Evolutionary conservation across 441 rosid species (phyloP).

Genomic region (Corymbia citriodora): DNA sequence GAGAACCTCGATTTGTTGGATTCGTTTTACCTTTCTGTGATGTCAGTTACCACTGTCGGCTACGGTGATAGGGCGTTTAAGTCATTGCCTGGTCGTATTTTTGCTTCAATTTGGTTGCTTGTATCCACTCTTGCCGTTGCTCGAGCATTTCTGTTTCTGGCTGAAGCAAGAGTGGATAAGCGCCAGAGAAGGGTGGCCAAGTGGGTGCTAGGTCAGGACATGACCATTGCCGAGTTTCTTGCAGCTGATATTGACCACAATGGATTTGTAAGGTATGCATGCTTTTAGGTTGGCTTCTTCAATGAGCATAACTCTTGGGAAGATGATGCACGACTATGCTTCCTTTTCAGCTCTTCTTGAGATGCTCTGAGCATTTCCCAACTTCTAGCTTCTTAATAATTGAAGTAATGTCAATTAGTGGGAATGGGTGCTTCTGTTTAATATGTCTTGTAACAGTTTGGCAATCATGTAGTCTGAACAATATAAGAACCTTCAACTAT

Average conservation of each 20-base stretch:
- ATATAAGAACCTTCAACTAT: neutral
- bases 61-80: constrained; percentile 75
- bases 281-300: neutral
- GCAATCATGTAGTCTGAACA: neutral
- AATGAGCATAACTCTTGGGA: neutral
- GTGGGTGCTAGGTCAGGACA: constrained; percentile 77
- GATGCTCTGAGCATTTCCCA: neutral
- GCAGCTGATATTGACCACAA: constrained; percentile 85
- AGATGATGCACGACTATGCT: neutral
- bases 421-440: neutral
- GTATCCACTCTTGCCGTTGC: constrained; percentile 87
- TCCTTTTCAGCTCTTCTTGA: neutral
- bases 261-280: constrained; percentile 71
- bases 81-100: constrained; percentile 61
- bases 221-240: constrained; percentile 89
- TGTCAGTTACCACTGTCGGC: constrained; percentile 96
- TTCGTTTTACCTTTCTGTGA: constrained; percentile 81
- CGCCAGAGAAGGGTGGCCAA: constrained; percentile 73
- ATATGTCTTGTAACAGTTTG: neutral
- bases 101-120: constrained; percentile 87
- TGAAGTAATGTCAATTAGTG: neutral
- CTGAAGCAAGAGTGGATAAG: constrained; percentile 91
- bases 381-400: neutral
- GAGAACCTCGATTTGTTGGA: constrained; percentile 87
- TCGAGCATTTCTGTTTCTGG: constrained; percentile 70